Conservation (phyloP, 768 basidiomycete genomes). For the Mycena crocata region DNA sequence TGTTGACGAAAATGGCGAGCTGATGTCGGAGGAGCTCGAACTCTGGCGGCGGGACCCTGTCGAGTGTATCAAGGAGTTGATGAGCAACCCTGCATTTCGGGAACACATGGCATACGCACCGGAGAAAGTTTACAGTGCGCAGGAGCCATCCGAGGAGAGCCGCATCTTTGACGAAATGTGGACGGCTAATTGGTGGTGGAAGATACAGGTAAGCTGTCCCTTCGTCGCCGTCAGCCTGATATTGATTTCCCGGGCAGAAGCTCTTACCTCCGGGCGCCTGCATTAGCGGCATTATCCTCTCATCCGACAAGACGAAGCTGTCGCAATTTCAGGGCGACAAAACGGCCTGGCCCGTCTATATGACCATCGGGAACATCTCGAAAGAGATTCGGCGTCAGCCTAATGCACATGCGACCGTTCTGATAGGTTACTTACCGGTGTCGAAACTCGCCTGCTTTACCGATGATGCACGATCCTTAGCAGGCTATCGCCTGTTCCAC, state of each 20-base stretch:
- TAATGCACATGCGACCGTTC: conserved; percentile 38
- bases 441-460: conserved; percentile 43
- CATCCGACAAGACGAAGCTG: conserved; percentile 46
- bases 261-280: conserved; percentile 23
- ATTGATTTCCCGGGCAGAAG: not conserved
- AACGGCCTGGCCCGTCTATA: conserved; percentile 38
- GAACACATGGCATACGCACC: conserved; percentile 39
- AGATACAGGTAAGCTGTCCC: conserved; percentile 35
- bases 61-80: conserved; percentile 36
- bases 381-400: conserved; percentile 40
- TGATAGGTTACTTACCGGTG: conserved; percentile 49
- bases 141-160: not conserved
- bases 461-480: conserved; percentile 26
- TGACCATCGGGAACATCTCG: too few relatives aligned
- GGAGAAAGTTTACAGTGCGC: conserved; percentile 27
- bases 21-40: conserved; percentile 15
- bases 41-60: conserved; percentile 29
- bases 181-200: conserved; percentile 45
- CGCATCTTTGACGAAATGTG: conserved; percentile 39
- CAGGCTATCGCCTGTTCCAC: conserved; percentile 48
- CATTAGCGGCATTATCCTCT: conserved; percentile 43
- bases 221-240: too few relatives aligned
- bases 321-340: conserved; percentile 40
- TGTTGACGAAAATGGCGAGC: not conserved
- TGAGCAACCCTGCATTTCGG: conserved; percentile 31